Evolutionary conservation across 352 stramenopile species (phyloP).

Genomic region (Phytopythium delawarense): DNA sequence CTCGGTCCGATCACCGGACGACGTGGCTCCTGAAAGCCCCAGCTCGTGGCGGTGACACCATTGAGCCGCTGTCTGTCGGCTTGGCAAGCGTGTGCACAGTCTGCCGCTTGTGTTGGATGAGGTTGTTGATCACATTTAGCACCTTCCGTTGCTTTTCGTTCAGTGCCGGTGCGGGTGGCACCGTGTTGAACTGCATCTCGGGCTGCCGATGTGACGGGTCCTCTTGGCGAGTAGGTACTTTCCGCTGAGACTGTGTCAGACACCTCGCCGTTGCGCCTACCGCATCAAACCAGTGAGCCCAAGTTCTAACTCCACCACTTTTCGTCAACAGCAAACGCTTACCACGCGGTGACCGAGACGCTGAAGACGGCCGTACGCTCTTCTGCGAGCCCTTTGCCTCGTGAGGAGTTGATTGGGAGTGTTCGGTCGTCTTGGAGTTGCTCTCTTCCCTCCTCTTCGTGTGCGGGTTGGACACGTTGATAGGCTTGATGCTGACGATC

Average conservation of each 20-base stretch:
- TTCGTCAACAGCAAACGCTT: background rate
- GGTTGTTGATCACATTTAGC: constrained; percentile 68
- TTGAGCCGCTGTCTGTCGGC: constrained; percentile 11
- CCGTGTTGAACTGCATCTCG: too few relatives aligned
- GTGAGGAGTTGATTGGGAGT: background rate
- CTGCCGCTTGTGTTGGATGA: constrained; percentile 78
- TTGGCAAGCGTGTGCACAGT: constrained; percentile 47
- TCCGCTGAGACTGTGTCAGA: background rate
- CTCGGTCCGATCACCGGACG: background rate
- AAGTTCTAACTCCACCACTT: background rate
- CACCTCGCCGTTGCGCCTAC: background rate
- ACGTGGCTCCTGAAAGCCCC: constrained; percentile 7
- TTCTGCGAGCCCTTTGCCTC: background rate
- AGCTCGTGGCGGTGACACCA: constrained; percentile 10
- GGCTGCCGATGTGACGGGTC: background rate
- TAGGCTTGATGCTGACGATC: constrained; percentile 17
- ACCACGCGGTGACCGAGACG: background rate
- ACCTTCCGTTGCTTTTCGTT: constrained; percentile 66
- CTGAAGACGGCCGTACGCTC: background rate
- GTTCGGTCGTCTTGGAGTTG: background rate
- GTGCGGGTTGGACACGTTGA: background rate
- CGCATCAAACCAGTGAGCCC: background rate
- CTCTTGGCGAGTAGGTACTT: background rate
- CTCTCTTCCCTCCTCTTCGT: background rate
- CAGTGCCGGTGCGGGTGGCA: constrained; percentile 4